Evolutionary conservation across 768 basidiomycete genomes (phyloP).

Genomic region (Leccinellum rugosiceps): DNA sequence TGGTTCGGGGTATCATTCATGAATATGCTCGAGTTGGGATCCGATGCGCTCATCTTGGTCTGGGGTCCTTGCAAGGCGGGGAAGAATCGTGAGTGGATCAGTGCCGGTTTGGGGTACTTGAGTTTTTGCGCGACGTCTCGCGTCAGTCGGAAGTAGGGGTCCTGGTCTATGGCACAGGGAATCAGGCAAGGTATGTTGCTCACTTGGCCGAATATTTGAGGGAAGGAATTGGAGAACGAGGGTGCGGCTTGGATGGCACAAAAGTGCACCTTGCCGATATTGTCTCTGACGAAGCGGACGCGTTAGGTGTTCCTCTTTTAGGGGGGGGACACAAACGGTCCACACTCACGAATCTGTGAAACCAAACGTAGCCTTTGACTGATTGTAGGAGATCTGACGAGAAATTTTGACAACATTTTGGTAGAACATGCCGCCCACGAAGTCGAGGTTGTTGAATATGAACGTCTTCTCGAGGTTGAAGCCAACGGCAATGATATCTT

Average conservation of each 20-base stretch:
- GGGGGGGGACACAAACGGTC: background rate
- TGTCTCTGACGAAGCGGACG: constrained; percentile 61
- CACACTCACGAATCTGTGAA: constrained; percentile 87
- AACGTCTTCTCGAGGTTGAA: constrained; percentile 92
- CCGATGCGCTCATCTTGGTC: constrained; percentile 98
- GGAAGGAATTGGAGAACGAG: constrained; percentile 97
- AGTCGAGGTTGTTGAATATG: constrained; percentile 92
- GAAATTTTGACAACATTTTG: constrained; percentile 92
- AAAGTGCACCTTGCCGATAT: constrained; percentile 97
- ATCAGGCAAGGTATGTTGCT: constrained; percentile 90
- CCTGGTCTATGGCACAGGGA: constrained; percentile 98
- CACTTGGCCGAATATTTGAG: constrained; percentile 87
- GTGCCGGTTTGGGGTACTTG: constrained; percentile 91
- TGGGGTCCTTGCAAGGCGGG: constrained; percentile 97
- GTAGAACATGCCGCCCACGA: constrained; percentile 91
- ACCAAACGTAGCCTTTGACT: constrained; percentile 93
- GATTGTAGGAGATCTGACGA: constrained; percentile 87
- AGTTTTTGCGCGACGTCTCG: constrained; percentile 92
- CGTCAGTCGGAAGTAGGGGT: constrained; percentile 96
- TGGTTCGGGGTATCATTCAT: constrained; percentile 92
- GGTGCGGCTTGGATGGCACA: constrained; percentile 94
- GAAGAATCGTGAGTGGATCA: constrained; percentile 96
- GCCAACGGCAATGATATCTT: constrained; percentile 95
- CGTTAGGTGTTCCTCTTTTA: background rate
- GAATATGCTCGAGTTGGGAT: constrained; percentile 89